Base-by-base conservation (phyloP, 352 stramenopile species). In the Pythium aquatile region DNA sequence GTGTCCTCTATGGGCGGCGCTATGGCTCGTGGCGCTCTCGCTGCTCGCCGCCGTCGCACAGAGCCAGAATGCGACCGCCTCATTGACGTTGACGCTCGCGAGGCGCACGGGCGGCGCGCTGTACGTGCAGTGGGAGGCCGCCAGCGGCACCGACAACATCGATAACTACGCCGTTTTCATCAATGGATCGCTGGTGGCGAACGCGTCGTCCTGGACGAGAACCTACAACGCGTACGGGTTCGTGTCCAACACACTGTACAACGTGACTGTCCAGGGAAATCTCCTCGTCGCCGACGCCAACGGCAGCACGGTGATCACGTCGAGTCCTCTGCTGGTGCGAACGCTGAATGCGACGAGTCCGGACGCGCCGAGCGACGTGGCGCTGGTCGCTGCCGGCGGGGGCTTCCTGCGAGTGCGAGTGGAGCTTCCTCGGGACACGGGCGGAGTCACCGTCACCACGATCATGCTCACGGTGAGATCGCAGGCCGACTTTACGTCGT, bases 151-250 rank as follows among this genome's bases (percentile, higher is more conserved):
- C 33, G 53, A 48, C 24, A 58, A 32, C n/a, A 48, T 72, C 49
- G 16, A 14, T 0, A 24, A 40, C 65, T 72, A 61, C 42, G 59
- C 39, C 28, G 65, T 67, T 7, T 63, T 63, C 26, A 30, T 72
- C 11, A 63, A 65, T 42, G 68, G 76, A 5, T 59, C 80, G 44
- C 29, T 67, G 46, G 58, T 58, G 4, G 77, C 69, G 20, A 54
- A 57, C 5, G 51, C 85, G 16, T 20, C 70, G 26, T 4, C 56
- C 14, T 37, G 53, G 5, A 48, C 24, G 20, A 63, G 26, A 5
- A 24, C 37, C 24, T 87, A 75, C 54, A 65, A 66, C 5, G 29
- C 79, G 11, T 76, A 68, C 49, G 76, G 74, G 58, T 58, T 87
- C 17, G 28, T 14, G 0, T 68, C 68, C 59, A 70, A 79, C 47